These are phyloP conservation scores for Ichthyophonus hoferi DNA, from an alignment of 208 protist species.

Conservation along the genomic window DNA sequence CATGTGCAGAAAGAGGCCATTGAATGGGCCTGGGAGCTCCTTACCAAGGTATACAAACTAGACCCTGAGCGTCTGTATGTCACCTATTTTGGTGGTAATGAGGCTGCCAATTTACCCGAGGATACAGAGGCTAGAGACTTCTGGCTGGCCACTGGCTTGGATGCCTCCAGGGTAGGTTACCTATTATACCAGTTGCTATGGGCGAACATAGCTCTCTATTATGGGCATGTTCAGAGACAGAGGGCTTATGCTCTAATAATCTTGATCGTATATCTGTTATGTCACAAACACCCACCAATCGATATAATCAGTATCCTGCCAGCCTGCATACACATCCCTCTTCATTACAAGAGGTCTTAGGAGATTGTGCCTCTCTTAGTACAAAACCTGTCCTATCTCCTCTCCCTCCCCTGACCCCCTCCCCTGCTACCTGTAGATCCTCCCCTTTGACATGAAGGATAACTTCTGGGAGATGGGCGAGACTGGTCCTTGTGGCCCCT, in stretches of 20 bases:
- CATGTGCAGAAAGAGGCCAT: constrained; percentile 89
- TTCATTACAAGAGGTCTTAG: too few relatives aligned
- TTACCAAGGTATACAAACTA: constrained; percentile 87
- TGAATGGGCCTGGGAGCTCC: constrained; percentile 88
- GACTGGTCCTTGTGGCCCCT: constrained; percentile 93
- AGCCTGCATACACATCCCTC: too few relatives aligned
- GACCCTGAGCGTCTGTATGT: constrained; percentile 83
- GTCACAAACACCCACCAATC: too few relatives aligned
- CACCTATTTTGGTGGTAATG: constrained; percentile 94
- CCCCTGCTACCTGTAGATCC: background rate
- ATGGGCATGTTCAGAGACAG: too few relatives aligned
- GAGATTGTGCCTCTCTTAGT: too few relatives aligned
- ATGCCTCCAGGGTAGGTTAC: constrained; percentile 71
- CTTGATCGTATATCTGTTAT: too few relatives aligned
- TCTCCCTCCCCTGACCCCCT: too few relatives aligned
- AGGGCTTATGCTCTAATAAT: too few relatives aligned
- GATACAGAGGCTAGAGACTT: constrained; percentile 82
- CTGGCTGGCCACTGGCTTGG: constrained; percentile 84
- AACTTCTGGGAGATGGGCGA: constrained; percentile 99
- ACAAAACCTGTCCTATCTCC: too few relatives aligned
- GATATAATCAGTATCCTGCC: too few relatives aligned
- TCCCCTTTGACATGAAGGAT: constrained; percentile 73
- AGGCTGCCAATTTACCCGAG: constrained; percentile 56
- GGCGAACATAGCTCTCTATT: too few relatives aligned
- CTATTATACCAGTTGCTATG: too few relatives aligned